phyloP scores from a whole-genome alignment of 2,329 filamentous ascomycete genomes.

The Fusarium proliferatum region DNA sequence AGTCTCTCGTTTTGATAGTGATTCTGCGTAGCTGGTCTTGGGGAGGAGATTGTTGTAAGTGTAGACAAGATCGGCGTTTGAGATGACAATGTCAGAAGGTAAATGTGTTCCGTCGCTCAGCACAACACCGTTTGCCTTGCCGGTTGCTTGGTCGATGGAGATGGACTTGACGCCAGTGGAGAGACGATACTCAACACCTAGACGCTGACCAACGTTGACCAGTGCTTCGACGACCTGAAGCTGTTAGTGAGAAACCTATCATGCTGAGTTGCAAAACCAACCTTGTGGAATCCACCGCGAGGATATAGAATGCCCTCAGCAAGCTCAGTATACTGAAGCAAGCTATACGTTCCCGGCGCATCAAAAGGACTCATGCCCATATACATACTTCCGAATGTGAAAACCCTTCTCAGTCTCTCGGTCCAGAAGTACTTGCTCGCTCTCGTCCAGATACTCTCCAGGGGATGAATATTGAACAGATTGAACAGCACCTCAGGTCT shows the following conservation, averaged over 20 bases:
- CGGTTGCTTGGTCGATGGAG: conserved; percentile 56
- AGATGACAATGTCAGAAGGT: conserved; percentile 72
- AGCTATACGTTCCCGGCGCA: conserved; percentile 77
- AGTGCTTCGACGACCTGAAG: conserved; percentile 68
- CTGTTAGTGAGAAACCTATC: background rate
- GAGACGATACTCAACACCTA: conserved; percentile 72
- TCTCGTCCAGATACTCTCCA: conserved; percentile 76
- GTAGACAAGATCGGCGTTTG: conserved; percentile 81
- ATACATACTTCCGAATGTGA: conserved; percentile 85
- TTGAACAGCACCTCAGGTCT: conserved; percentile 68
- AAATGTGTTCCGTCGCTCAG: conserved; percentile 69
- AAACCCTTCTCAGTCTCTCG: conserved; percentile 74
- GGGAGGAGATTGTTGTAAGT: conserved; percentile 78
- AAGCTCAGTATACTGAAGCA: conserved; percentile 79
- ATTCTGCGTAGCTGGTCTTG: conserved; percentile 52
- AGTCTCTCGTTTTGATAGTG: conserved; percentile 61
- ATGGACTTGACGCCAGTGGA: conserved; percentile 66
- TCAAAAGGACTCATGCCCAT: conserved; percentile 85
- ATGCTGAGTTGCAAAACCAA: background rate
- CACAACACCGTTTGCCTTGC: conserved; percentile 67
- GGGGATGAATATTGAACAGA: conserved; percentile 72
- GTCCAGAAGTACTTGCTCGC: conserved; percentile 76
- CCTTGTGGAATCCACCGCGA: conserved; percentile 73
- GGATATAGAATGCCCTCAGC: conserved; percentile 83
- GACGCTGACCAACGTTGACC: conserved; percentile 69